phyloP scores from a whole-genome alignment of 208 protist species.

The Phytomonas sp. region DNA sequence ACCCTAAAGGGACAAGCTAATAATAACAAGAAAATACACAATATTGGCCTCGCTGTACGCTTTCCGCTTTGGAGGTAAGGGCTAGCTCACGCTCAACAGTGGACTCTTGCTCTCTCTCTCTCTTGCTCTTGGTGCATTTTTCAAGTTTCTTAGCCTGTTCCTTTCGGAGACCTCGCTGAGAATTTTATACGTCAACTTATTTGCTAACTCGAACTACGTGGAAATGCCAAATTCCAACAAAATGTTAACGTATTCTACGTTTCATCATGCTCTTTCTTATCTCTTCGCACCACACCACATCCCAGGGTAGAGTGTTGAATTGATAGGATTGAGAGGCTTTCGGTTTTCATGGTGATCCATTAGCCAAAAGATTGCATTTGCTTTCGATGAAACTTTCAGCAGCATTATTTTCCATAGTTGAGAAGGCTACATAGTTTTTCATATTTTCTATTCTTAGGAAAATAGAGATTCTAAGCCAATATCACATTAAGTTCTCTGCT shows the following conservation, averaged over 20 bases:
- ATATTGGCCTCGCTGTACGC: not conserved
- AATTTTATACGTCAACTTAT: not conserved
- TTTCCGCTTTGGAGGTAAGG: not conserved
- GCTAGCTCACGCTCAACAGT: not conserved
- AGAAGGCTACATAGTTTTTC: not conserved
- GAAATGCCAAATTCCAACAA: not conserved
- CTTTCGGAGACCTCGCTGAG: not conserved
- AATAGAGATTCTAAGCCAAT: not conserved
- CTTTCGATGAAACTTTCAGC: not conserved
- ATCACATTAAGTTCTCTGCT: not conserved
- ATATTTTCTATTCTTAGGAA: not conserved
- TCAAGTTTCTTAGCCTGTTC: not conserved
- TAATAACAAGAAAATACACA: not conserved
- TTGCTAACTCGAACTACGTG: not conserved
- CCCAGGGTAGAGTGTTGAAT: not conserved
- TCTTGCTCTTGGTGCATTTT: not conserved
- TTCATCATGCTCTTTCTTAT: not conserved
- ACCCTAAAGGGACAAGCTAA: not conserved
- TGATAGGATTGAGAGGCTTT: not conserved
- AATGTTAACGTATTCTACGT: not conserved
- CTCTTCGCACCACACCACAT: not conserved
- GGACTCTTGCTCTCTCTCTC: not conserved
- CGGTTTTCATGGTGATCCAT: not conserved
- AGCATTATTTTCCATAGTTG: not conserved
- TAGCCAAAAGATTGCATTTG: not conserved